Evolutionary conservation across 129 eudicot genomes (phyloP).

Genomic region (Artemisia annua): DNA sequence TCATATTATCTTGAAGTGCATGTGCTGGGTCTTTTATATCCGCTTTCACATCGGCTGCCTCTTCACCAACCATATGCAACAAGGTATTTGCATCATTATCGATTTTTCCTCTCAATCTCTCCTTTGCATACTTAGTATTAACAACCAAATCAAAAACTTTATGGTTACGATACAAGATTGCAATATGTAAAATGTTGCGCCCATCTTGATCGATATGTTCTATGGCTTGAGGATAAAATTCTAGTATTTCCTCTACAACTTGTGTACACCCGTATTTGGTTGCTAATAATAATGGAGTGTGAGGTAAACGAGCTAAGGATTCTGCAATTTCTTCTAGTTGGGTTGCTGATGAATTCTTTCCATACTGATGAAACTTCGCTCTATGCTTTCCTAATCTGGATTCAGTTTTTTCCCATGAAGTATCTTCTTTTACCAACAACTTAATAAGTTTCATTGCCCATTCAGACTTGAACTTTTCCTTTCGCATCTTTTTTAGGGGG

Average conservation of each 20-base stretch:
- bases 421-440: conserved; percentile 31
- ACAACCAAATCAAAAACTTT: conserved; percentile 26
- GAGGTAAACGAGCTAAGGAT: conserved; percentile 5
- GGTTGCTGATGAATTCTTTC: conserved; percentile 1
- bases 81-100: conserved; percentile 40
- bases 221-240: conserved; percentile 34
- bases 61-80: conserved; percentile 42
- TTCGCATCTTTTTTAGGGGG: conserved; percentile 10
- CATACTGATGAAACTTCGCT: conserved; percentile 19
- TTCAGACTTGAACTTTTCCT: conserved; percentile 5
- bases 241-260: conserved; percentile 32
- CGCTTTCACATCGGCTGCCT: neutral
- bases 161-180: conserved; percentile 25
- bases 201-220: conserved; percentile 38
- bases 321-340: neutral
- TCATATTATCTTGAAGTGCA: conserved; percentile 33
- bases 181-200: conserved; percentile 40
- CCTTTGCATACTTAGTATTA: conserved; percentile 13
- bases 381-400: neutral
- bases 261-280: conserved; percentile 31
- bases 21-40: conserved; percentile 35
- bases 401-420: conserved; percentile 22
- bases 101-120: conserved; percentile 28
- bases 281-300: conserved; percentile 41
- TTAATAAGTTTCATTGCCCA: conserved; percentile 27